phyloP scores from a whole-genome alignment of 305 asterid species.

The Euphrasia arctica region DNA sequence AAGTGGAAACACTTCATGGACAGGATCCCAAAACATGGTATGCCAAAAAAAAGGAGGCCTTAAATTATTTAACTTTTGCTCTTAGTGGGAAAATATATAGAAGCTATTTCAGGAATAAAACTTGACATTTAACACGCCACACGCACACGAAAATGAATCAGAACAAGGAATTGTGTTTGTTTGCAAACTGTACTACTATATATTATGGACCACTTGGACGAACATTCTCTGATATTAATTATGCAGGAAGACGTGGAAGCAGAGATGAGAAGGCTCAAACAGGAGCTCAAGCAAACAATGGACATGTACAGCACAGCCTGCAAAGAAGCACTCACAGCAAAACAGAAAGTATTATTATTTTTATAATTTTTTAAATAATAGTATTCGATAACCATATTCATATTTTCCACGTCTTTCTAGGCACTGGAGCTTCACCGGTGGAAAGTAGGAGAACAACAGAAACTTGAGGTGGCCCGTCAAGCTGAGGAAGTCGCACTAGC shows the following conservation, averaged over 20 bases:
- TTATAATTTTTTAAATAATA: neutral
- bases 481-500: constrained; percentile 87
- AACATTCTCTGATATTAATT: neutral
- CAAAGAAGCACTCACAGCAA: constrained; percentile 86
- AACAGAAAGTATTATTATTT: constrained; percentile 51
- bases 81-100: too few species aligned
- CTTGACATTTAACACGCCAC: too few species aligned
- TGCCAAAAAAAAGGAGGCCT: neutral
- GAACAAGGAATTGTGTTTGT: too few species aligned
- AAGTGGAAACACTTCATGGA: constrained; percentile 55
- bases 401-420: constrained; percentile 25
- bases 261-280: constrained; percentile 90
- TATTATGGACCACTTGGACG: neutral
- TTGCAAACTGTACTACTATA: too few species aligned
- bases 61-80: too few species aligned
- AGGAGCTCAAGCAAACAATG: constrained; percentile 91
- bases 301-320: constrained; percentile 94
- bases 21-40: constrained; percentile 76
- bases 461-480: constrained; percentile 59
- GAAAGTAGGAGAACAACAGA: constrained; percentile 74
- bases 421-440: constrained; percentile 81
- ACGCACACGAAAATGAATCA: too few species aligned
- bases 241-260: constrained; percentile 84
- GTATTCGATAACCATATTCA: neutral
- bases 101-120: too few species aligned